Evolutionary conservation across 2,329 filamentous ascomycete genomes (phyloP).

Genomic region (Colletotrichum lentis): DNA sequence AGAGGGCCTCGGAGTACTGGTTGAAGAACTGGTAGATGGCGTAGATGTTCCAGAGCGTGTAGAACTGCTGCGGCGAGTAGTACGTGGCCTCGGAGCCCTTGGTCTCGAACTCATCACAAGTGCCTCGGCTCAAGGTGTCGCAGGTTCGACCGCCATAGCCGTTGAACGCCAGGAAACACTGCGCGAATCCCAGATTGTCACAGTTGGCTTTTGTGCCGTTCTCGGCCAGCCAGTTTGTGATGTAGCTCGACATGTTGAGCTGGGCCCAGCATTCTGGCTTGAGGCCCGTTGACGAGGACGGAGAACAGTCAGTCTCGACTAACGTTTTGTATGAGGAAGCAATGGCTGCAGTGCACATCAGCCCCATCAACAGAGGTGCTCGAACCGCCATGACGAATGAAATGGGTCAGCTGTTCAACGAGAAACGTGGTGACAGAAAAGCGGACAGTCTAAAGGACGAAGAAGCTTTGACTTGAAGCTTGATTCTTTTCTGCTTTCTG

Average conservation of each 20-base stretch:
- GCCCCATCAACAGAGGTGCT: not conserved
- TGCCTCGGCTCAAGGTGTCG: slow-evolving; percentile 42
- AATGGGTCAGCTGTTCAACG: accelerated
- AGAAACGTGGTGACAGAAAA: not conserved
- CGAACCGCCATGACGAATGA: not conserved
- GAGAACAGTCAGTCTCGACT: slow-evolving; percentile 16
- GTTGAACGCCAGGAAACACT: slow-evolving; percentile 43
- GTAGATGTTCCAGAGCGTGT: slow-evolving; percentile 45
- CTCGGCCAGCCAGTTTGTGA: slow-evolving; percentile 41
- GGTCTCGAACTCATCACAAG: slow-evolving; percentile 39
- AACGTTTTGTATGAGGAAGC: not conserved
- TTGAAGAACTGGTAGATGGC: slow-evolving; percentile 44
- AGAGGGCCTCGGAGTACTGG: slow-evolving; percentile 43
- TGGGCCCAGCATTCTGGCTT: slow-evolving; percentile 41
- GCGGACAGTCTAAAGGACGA: not conserved
- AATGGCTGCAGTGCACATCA: not conserved
- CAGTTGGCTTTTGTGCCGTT: slow-evolving; percentile 43
- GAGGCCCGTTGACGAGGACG: slow-evolving; percentile 32
- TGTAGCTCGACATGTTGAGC: slow-evolving; percentile 41
- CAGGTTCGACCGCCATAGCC: slow-evolving; percentile 42
- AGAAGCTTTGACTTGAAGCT: not conserved
- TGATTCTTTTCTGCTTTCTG: not conserved
- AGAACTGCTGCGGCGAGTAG: slow-evolving; percentile 42
- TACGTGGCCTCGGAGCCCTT: slow-evolving; percentile 39
- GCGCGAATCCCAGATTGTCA: slow-evolving; percentile 42